phyloP scores from a whole-genome alignment of 192 early-diverging fungal genomes.

The Coemansia sp. region DNA sequence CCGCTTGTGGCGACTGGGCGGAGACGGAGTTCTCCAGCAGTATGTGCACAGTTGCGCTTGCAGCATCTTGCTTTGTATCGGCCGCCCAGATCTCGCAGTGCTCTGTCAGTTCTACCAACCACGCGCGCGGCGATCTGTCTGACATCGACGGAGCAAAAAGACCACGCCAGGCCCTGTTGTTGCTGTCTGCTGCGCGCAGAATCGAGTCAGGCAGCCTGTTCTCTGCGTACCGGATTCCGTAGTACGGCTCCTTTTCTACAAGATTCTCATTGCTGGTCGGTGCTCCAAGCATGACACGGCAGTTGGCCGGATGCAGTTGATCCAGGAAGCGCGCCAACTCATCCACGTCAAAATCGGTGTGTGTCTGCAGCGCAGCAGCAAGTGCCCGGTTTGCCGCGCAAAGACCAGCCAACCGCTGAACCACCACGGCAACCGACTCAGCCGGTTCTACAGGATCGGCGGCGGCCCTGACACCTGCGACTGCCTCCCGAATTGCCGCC shows the following conservation, averaged over 20 bases:
- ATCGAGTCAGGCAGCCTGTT: conserved; percentile 78
- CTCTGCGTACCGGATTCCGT: conserved; percentile 41
- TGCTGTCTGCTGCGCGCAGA: conserved; percentile 31
- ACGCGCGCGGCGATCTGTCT: not conserved
- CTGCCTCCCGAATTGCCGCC: conserved; percentile 22
- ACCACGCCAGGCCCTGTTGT: not conserved
- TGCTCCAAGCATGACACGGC: conserved; percentile 51
- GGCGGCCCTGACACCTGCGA: not conserved
- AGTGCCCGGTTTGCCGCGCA: conserved; percentile 8
- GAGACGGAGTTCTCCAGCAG: conserved; percentile 6
- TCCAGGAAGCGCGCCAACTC: not conserved
- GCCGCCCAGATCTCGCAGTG: conserved; percentile 19
- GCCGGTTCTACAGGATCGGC: not conserved
- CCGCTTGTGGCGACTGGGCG: not conserved
- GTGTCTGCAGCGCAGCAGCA: not conserved
- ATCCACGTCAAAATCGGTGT: conserved; percentile 5
- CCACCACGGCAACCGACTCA: not conserved
- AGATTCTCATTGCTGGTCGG: not conserved
- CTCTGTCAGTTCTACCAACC: conserved; percentile 5
- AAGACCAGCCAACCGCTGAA: conserved; percentile 8
- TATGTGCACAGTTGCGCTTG: conserved; percentile 6
- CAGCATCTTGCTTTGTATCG: not conserved
- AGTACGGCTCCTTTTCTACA: not conserved
- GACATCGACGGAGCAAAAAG: not conserved
- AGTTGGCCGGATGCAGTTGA: conserved; percentile 60